Evolutionary conservation across 108 stramenopile species (phyloP).

Genomic region (Skeletonema costatum): DNA sequence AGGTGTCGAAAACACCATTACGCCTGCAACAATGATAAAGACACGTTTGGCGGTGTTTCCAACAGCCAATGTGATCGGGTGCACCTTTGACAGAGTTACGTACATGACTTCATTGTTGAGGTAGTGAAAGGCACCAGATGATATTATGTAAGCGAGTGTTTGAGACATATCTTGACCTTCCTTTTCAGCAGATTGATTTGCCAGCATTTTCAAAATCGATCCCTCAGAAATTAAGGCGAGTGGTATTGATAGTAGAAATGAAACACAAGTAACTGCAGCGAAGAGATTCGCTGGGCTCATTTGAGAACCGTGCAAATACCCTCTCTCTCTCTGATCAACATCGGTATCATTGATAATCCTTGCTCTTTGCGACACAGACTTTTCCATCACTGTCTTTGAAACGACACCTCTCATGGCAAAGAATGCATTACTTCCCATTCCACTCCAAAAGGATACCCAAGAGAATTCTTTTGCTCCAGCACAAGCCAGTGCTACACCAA

Average conservation of each 20-base stretch:
- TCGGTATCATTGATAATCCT: background rate
- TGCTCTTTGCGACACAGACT: background rate
- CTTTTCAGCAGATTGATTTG: background rate
- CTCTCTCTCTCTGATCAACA: background rate
- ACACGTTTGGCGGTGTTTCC: slow-evolving; percentile 85
- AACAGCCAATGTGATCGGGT: slow-evolving; percentile 79
- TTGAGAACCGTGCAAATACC: background rate
- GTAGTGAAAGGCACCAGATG: slow-evolving; percentile 71
- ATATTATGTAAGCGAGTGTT: slow-evolving; percentile 21
- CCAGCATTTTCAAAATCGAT: slow-evolving; percentile 5
- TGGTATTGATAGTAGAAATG: slow-evolving; percentile 54
- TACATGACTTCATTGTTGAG: slow-evolving; percentile 86
- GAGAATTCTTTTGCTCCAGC: slow-evolving; percentile 35
- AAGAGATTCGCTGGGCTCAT: slow-evolving; percentile 63
- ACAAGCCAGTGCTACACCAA: slow-evolving; percentile 57
- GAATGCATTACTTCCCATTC: slow-evolving; percentile 70
- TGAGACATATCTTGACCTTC: background rate
- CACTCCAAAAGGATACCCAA: slow-evolving; percentile 62
- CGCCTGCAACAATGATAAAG: slow-evolving; percentile 64
- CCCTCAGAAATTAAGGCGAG: slow-evolving; percentile 53
- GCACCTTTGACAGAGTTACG: slow-evolving; percentile 58
- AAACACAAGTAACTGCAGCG: slow-evolving; percentile 60
- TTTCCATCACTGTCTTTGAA: slow-evolving; percentile 64
- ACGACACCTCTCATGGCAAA: slow-evolving; percentile 66
- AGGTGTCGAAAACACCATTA: slow-evolving; percentile 69